phyloP scores from a whole-genome alignment of 345 rosid species.

The Eutrema yunnanense region DNA sequence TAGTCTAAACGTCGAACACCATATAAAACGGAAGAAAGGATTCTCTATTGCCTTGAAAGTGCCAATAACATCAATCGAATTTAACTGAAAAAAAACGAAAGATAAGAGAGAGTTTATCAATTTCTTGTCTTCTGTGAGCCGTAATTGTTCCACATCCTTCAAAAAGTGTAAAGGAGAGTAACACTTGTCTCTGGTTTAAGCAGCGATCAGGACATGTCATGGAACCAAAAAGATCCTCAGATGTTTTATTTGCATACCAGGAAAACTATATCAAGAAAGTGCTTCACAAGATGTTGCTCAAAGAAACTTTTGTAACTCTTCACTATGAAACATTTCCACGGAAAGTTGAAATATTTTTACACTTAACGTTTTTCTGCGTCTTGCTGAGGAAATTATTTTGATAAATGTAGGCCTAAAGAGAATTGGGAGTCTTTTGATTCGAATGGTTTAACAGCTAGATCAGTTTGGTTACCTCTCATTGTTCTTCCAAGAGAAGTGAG shows the following conservation, averaged over 20 bases:
- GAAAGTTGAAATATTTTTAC: background rate
- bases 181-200: background rate
- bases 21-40: background rate
- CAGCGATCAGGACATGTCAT: conserved; percentile 2
- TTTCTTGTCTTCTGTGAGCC: background rate
- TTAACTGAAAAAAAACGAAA: background rate
- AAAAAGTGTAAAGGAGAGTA: background rate
- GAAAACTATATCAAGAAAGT: background rate
- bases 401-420: background rate
- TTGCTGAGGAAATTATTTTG: background rate
- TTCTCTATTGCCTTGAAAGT: background rate
- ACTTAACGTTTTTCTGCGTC: background rate
- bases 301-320: background rate
- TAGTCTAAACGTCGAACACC: background rate
- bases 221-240: background rate
- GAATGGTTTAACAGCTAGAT: background rate
- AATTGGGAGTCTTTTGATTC: background rate
- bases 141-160: background rate
- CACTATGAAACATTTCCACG: background rate
- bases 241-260: background rate
- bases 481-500: conserved; percentile 56
- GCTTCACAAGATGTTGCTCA: background rate
- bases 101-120: background rate
- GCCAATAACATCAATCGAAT: background rate
- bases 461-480: conserved; percentile 33